Base-by-base conservation (phyloP, 2,329 filamentous ascomycete species). In the Dactylellina haptotyla region DNA sequence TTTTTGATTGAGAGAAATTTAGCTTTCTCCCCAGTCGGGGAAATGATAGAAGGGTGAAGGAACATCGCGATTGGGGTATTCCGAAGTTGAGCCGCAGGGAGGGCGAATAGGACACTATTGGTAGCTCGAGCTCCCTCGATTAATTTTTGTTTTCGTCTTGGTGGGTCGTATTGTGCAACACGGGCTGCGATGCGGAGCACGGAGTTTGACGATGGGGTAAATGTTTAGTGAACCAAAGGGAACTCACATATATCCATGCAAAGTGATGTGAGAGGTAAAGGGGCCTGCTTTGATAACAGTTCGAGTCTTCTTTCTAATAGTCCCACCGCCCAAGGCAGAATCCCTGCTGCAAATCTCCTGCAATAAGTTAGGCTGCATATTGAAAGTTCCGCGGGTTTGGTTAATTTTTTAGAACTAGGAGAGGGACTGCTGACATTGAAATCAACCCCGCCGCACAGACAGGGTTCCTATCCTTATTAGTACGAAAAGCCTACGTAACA, bases 121-220 rank as follows among this genome's bases (percentile, higher is more conserved):
- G 16, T 50, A 20, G 50, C 48, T 66, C 46, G 53, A 57, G 57
- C 58, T 59, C 62, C 64, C 37, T 51, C 28, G 20, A 69, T 39
- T 16, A 34, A n/a, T n/a, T 62, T 58, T 58, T 32, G 32, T 37
- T 43, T 66, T 65, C 61, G 46, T 54, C 39, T 32, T 34, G 56
- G 69, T 73, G 69, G 61, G 69, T 73, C 69, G 69, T 62, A 73
- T 65, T 65, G 69, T 73, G 69, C 69, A 73, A 73, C 69, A 66
- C 69, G 69, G 69, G 54, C 48, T 73, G 69, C 46, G 30, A 45
- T 61, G 69, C 69, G 51, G 62, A 59, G 58, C 54, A 73, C 69
- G 69, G 69, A 73, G 69, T 73, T 73, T 73, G 69, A 23, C 37
- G 69, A 73, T 73, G 69, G 69, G 69, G 69, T 73, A 73, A 73